Conservation (phyloP, 768 basidiomycete genomes). For the Russula abietina region DNA sequence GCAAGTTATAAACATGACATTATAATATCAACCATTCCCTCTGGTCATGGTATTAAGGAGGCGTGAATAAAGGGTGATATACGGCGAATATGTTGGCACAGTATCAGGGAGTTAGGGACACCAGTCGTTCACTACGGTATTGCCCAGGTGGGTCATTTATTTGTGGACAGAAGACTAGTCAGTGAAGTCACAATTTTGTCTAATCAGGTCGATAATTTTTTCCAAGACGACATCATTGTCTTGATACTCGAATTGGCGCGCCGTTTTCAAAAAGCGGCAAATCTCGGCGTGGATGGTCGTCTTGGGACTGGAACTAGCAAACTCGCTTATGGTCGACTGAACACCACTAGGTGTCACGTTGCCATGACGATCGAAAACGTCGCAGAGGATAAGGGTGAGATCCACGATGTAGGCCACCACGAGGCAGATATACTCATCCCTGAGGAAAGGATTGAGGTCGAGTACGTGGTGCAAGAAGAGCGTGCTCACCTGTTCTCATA, state of each 20-base stretch:
- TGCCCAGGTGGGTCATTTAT: background rate
- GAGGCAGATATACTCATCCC: background rate
- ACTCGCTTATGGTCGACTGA: background rate
- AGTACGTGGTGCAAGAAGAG: background rate
- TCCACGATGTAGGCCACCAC: slow-evolving; percentile 13
- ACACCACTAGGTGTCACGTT: background rate
- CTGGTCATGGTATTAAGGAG: too few species aligned
- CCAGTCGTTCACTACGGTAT: background rate
- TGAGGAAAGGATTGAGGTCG: background rate
- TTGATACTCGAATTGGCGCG: too few species aligned
- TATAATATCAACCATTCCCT: too few species aligned
- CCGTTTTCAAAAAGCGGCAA: background rate
- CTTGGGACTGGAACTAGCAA: background rate
- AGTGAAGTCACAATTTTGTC: background rate
- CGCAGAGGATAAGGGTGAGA: slow-evolving; percentile 1
- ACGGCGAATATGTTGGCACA: background rate
- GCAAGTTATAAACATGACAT: too few species aligned
- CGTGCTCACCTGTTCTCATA: background rate
- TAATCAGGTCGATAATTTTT: slow-evolving; percentile 6
- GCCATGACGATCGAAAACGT: background rate
- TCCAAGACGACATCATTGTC: background rate
- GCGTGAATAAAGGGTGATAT: background rate
- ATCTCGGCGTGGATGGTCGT: background rate
- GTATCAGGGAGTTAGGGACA: background rate
- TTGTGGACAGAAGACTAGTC: background rate